Conservation (phyloP, 768 basidiomycete genomes). For the Boletus bicolor region DNA sequence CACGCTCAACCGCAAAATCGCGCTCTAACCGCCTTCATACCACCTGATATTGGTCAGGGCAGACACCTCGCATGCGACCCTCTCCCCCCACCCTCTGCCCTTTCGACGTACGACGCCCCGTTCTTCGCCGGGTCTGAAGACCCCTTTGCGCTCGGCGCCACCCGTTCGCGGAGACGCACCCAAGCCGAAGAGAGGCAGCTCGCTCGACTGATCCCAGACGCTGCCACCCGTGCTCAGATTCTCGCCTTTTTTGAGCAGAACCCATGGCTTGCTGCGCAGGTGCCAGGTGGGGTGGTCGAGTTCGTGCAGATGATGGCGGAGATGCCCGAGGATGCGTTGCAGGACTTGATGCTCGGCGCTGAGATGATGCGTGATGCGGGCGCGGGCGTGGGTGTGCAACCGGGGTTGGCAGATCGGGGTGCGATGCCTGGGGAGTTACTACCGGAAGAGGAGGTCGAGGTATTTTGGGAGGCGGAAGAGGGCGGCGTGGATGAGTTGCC, state of each 20-base stretch:
- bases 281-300: slow-evolving; percentile 65
- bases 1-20: slow-evolving; percentile 40
- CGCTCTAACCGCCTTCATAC: slow-evolving; percentile 69
- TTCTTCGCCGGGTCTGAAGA: slow-evolving; percentile 74
- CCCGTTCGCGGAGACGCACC: slow-evolving; percentile 38
- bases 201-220: slow-evolving; percentile 57
- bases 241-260: slow-evolving; percentile 60
- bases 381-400: slow-evolving; percentile 25
- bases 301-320: slow-evolving; percentile 56
- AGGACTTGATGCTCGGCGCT: slow-evolving; percentile 54
- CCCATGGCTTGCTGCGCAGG: slow-evolving; percentile 50
- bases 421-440: slow-evolving; percentile 47
- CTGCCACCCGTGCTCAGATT: slow-evolving; percentile 53
- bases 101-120: slow-evolving; percentile 61
- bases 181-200: slow-evolving; percentile 50
- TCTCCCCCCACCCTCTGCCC: slow-evolving; percentile 63
- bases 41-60: slow-evolving; percentile 47
- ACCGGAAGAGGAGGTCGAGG: slow-evolving; percentile 30
- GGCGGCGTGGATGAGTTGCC: slow-evolving; percentile 21
- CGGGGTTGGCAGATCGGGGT: slow-evolving; percentile 21
- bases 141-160: slow-evolving; percentile 29
- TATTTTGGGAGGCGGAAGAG: slow-evolving; percentile 25
- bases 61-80: slow-evolving; percentile 81
- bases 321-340: slow-evolving; percentile 54
- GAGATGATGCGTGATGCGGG: slow-evolving; percentile 37